These are phyloP conservation scores for Hysterangium stoloniferum DNA, from an alignment of 768 basidiomycete species.

Conservation along the genomic window DNA sequence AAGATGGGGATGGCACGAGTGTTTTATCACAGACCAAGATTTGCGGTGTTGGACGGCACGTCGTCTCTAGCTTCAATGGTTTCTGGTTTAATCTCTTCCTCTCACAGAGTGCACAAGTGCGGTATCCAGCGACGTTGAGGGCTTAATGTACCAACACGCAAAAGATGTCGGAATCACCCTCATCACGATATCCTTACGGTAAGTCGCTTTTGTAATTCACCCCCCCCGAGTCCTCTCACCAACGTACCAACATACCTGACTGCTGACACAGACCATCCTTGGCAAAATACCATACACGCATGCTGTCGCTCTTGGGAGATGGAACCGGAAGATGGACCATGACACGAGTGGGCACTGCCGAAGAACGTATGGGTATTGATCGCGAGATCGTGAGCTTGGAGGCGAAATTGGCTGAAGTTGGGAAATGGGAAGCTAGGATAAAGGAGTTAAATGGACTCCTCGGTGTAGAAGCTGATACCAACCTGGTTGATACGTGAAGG, in stretches of 20 bases:
- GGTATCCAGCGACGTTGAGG: constrained; percentile 93
- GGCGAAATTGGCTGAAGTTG: constrained; percentile 60
- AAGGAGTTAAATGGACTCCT: constrained; percentile 55
- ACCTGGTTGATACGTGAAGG: no score
- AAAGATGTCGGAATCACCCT: constrained; percentile 86
- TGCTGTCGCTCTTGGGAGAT: constrained; percentile 73
- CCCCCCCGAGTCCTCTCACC: background rate
- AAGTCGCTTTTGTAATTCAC: constrained; percentile 17
- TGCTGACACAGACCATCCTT: constrained; percentile 58
- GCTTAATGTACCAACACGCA: constrained; percentile 89
- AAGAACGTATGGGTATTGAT: constrained; percentile 68
- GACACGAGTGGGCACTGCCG: constrained; percentile 59
- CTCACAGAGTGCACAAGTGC: constrained; percentile 84
- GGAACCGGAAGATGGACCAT: constrained; percentile 66
- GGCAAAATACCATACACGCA: constrained; percentile 81
- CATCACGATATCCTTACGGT: constrained; percentile 88
- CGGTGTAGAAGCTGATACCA: constrained; percentile 1
- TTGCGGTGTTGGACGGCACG: constrained; percentile 80
- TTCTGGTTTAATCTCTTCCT: constrained; percentile 17
- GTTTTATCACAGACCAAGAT: constrained; percentile 80
- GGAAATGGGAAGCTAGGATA: constrained; percentile 62
- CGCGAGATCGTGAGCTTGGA: constrained; percentile 66
- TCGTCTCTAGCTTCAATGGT: constrained; percentile 7
- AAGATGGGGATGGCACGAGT: constrained; percentile 91
- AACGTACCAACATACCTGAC: background rate